These are phyloP conservation scores for Eucalyptus tenuipes DNA, from an alignment of 345 rosid genomes.

Conservation along the genomic window DNA sequence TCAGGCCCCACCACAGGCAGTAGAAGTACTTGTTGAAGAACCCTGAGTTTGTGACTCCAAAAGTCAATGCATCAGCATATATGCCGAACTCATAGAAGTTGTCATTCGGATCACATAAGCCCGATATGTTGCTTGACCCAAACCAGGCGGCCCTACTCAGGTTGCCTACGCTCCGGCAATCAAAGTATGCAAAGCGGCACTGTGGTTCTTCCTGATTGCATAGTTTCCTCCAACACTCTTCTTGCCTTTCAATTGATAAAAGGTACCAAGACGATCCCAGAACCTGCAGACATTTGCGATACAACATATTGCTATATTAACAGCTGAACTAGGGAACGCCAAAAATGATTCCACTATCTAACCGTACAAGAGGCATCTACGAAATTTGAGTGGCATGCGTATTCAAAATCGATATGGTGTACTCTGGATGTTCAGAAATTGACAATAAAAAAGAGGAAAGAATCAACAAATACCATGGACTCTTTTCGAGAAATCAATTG, in stretches of 20 bases:
- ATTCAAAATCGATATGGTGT: background rate
- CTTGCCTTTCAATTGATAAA: constrained; percentile 27
- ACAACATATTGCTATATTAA: background rate
- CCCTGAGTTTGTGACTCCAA: constrained; percentile 8
- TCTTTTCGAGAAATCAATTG: background rate
- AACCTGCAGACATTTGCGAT: constrained; percentile 5
- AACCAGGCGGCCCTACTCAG: constrained; percentile 16
- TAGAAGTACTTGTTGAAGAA: constrained; percentile 29
- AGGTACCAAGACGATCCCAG: constrained; percentile 41
- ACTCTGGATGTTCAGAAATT: background rate
- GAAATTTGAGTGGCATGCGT: background rate
- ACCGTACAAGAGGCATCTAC: background rate
- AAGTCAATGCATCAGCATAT: constrained; percentile 18
- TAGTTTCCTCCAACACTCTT: constrained; percentile 32
- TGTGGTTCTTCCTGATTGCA: constrained; percentile 1
- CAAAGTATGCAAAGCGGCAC: constrained; percentile 13
- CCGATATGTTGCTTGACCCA: constrained; percentile 11
- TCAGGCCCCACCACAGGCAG: constrained; percentile 44
- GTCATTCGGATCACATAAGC: constrained; percentile 8
- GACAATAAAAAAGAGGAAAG: background rate
- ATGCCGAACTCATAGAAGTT: constrained; percentile 23
- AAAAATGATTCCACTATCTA: background rate
- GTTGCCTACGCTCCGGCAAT: constrained; percentile 8
- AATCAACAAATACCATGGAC: background rate
- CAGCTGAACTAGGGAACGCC: background rate